These are phyloP conservation scores for Aspergillus pseudoviridinutans DNA, from an alignment of 2,329 filamentous ascomycete genomes.

Conservation along the genomic window DNA sequence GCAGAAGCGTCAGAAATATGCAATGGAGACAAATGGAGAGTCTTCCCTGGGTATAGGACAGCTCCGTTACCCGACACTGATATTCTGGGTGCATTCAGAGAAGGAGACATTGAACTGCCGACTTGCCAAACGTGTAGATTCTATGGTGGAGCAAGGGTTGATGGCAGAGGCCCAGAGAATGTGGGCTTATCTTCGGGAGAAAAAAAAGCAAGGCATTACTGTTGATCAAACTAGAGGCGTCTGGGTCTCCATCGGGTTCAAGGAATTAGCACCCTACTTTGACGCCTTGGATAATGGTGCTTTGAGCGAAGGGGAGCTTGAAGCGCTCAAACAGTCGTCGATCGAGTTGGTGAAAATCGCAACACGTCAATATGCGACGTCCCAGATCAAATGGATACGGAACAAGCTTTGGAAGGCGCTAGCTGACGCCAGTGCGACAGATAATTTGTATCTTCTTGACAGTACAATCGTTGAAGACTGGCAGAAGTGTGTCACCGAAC, in stretches of 20 bases:
- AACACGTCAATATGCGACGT: constrained; percentile 81
- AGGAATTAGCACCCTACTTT: constrained; percentile 77
- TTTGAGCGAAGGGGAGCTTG: constrained; percentile 40
- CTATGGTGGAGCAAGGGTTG: constrained; percentile 69
- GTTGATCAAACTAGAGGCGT: constrained; percentile 79
- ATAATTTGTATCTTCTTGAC: constrained; percentile 73
- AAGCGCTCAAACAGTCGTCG: constrained; percentile 54
- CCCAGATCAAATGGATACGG: constrained; percentile 82
- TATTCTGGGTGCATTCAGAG: constrained; percentile 86
- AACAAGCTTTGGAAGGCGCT: constrained; percentile 73
- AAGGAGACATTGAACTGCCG: constrained; percentile 64
- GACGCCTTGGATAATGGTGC: constrained; percentile 37
- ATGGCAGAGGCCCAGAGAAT: constrained; percentile 59
- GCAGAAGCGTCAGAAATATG: constrained; percentile 50
- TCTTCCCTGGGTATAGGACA: constrained; percentile 16
- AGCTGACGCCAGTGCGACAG: constrained; percentile 49
- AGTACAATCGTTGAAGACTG: constrained; percentile 66
- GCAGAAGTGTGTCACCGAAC: constrained; percentile 58
- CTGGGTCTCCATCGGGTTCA: constrained; percentile 96
- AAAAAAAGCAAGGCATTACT: constrained; percentile 45
- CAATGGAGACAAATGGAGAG: constrained; percentile 20
- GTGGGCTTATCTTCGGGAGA: constrained; percentile 43
- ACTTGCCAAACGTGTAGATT: constrained; percentile 73
- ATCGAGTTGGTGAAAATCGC: constrained; percentile 75
- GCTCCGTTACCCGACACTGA: constrained; percentile 56